Evolutionary conservation across 164 flowering plant genomes (phyloP).

Genomic region (Piper longum): DNA sequence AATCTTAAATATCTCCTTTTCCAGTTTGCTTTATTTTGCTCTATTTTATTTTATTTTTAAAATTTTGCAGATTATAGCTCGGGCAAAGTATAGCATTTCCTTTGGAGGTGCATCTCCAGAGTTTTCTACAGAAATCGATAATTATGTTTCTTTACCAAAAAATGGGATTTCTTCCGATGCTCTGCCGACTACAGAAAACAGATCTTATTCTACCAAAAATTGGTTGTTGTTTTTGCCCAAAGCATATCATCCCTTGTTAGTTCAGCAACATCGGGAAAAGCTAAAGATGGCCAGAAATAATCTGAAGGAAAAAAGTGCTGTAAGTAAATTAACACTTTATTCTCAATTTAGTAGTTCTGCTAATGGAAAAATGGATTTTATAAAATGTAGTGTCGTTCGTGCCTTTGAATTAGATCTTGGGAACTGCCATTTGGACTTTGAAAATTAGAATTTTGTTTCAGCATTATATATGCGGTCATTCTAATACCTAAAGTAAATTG

Average conservation of each 20-base stretch:
- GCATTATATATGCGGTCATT: background rate
- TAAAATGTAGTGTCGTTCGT: too few relatives aligned
- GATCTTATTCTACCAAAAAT: slow-evolving; percentile 15
- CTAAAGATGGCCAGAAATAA: slow-evolving; percentile 45
- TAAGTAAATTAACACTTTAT: slow-evolving; percentile 19
- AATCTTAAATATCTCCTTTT: too few relatives aligned
- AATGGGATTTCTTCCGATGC: slow-evolving; percentile 8
- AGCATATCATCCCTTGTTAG: slow-evolving; percentile 76
- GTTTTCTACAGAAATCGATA: slow-evolving; percentile 25
- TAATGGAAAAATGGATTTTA: too few relatives aligned
- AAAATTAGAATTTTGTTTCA: too few relatives aligned
- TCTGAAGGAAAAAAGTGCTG: slow-evolving; percentile 41
- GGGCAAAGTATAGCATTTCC: slow-evolving; percentile 70
- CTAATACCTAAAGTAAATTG: background rate
- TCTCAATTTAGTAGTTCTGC: too few relatives aligned
- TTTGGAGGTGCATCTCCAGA: slow-evolving; percentile 70
- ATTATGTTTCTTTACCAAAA: slow-evolving; percentile 7
- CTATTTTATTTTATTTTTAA: background rate
- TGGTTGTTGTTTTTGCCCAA: slow-evolving; percentile 68
- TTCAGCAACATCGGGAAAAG: slow-evolving; percentile 48
- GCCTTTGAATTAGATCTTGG: too few relatives aligned
- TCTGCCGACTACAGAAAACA: slow-evolving; percentile 4
- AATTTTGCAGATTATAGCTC: slow-evolving; percentile 59
- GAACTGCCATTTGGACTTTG: too few relatives aligned
- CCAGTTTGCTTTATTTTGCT: too few relatives aligned